Evolutionary conservation across 495 filamentous ascomycete genomes (phyloP), one percentile per base, ranked within the genome.

Genomic region (Astrothelium macrocarpum): DNA sequence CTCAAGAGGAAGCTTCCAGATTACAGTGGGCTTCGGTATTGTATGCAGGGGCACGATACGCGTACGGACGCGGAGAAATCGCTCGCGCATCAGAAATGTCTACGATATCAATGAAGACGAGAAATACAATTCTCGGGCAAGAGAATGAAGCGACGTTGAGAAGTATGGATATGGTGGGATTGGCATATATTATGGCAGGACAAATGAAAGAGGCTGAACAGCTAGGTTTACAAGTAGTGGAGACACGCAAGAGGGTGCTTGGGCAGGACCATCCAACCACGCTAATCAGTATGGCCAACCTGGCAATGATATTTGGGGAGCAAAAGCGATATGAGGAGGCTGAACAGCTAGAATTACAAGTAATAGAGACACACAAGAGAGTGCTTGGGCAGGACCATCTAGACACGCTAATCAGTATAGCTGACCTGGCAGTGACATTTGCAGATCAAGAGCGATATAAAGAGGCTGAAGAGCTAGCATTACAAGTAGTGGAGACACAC

Each of bases 31-130:
- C 75, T 62, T 65, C 56, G 36, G 25, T 76, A 42, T 45, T 76
- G 29, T 71, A 70, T 45, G 70, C 72, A 0, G 72, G 69, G 32
- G 71, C 61, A 60, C 71, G 61, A 66, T 77, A 75, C 60, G 65
- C 68, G n/a, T 59, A 2, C 36, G 31, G 7, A 42, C 67, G 64
- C 34, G 71, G 72, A 18, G 67, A 66, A 60, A 60, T 49, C 1
- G 42, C 45, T n/a, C 64, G 71, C 49, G 68, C 69, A 18, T 62
- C 62, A 12, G 43, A 65, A 1, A 46, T 71, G 46, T 46, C 62
- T 2, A 28, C n/a, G 20, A 25, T 9, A 18, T 11, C 49, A 20
- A 32, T 59, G 53, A 62, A 49, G n/a, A 20, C n/a, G n/a, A 49
- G 18, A 5, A 49, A 20, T 5, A 20, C 9, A 11, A 49, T 49